Percentiles rank a stretch among this genome's conserved stretches.
Conservation (phyloP, 2,329 filamentous ascomycete species). For the Rutstroemia sp. region DNA sequence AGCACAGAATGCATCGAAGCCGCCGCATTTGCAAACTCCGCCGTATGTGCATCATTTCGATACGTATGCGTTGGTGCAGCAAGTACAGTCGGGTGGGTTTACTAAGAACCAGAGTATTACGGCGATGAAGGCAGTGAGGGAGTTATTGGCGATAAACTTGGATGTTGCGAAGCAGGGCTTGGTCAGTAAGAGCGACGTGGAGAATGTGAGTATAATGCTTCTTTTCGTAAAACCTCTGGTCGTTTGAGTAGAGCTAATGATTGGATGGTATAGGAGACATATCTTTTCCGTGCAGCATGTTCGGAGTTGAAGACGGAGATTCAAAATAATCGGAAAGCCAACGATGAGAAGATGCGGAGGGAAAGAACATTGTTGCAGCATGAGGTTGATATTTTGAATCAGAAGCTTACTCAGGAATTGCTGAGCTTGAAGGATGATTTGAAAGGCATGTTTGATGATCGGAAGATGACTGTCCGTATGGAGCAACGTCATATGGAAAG, state of each 20-base stretch:
- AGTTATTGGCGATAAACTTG: slow-evolving; percentile 69
- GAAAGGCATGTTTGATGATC: slow-evolving; percentile 93
- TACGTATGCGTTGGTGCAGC: slow-evolving; percentile 80
- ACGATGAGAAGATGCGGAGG: slow-evolving; percentile 74
- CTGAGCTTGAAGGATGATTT: slow-evolving; percentile 78
- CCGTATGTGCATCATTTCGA: slow-evolving; percentile 96
- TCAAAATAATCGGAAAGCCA: slow-evolving; percentile 64
- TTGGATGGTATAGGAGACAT: slow-evolving; percentile 55
- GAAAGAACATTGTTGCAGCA: slow-evolving; percentile 84
- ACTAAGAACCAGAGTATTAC: slow-evolving; percentile 68
- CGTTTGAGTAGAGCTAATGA: not conserved
- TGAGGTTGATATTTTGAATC: slow-evolving; percentile 86
- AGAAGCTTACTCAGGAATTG: slow-evolving; percentile 78
- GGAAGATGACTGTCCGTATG: slow-evolving; percentile 84
- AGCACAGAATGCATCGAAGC: slow-evolving; percentile 37
- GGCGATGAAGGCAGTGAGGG: slow-evolving; percentile 86
- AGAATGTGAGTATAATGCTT: slow-evolving; percentile 50
- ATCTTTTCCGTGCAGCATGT: slow-evolving; percentile 89
- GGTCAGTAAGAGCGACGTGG: slow-evolving; percentile 85
- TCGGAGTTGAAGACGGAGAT: slow-evolving; percentile 87
- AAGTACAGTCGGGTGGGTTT: slow-evolving; percentile 67
- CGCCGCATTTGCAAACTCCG: slow-evolving; percentile 63
- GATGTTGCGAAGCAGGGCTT: slow-evolving; percentile 72
- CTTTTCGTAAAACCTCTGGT: not conserved
- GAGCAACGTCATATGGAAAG: slow-evolving; percentile 82